Conservation (phyloP, 2,329 filamentous ascomycete genomes). For the Colletotrichum spinosum region DNA sequence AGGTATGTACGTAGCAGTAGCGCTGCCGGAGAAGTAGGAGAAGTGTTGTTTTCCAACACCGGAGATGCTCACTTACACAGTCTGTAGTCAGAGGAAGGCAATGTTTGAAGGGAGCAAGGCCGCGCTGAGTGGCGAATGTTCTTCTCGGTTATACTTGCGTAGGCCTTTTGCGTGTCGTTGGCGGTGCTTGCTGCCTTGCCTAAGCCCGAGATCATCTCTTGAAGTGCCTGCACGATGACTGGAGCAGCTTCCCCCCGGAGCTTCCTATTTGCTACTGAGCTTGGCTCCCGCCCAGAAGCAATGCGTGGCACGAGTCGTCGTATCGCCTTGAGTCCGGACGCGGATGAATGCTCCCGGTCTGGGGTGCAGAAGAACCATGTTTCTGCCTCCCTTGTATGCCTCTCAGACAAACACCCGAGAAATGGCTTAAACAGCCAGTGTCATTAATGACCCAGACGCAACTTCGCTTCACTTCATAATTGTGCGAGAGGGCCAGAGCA, state of each 20-base stretch:
- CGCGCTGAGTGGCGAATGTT: not conserved
- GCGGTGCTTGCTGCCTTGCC: too few relatives aligned
- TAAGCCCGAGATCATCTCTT: too few relatives aligned
- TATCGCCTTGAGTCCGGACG: constrained; percentile 16
- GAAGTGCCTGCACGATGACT: too few relatives aligned
- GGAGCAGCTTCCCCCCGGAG: not conserved
- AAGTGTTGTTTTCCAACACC: too few relatives aligned
- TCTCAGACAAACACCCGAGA: not conserved
- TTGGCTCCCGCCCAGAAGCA: not conserved
- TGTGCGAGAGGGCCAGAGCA: not conserved
- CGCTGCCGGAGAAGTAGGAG: too few relatives aligned
- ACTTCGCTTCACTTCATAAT: not conserved
- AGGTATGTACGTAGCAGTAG: too few relatives aligned
- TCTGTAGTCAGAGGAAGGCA: not conserved
- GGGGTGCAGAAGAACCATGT: constrained; percentile 22
- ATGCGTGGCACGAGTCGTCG: constrained; percentile 9
- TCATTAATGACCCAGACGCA: too few relatives aligned
- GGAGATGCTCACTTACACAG: too few relatives aligned
- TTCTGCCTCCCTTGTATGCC: constrained; percentile 19
- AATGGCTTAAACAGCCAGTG: too few relatives aligned
- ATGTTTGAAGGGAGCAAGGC: not conserved
- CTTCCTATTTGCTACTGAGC: not conserved
- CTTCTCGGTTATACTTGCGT: not conserved
- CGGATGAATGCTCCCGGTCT: constrained; percentile 14
- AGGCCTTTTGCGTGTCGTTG: not conserved